A percentile compares a stretch with the other conserved stretches of the same genome.
phyloP scores from a whole-genome alignment of 148 eudicot genomes.

The Dysphania ambrosioides region DNA sequence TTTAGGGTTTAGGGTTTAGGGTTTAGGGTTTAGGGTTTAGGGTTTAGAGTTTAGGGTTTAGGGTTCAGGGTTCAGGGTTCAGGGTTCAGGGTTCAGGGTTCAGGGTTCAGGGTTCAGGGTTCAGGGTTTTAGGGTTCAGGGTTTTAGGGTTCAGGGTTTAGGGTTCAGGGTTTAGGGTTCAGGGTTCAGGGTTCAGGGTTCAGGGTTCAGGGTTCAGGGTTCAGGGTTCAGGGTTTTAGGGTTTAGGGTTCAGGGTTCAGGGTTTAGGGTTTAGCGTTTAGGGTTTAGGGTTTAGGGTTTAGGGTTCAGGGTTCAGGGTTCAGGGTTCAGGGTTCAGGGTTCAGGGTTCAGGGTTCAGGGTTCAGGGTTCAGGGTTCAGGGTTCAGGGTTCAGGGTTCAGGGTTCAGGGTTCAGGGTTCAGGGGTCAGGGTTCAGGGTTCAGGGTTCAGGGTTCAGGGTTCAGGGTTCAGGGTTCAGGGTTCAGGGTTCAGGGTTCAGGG shows the following conservation, averaged over 20 bases:
- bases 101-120: conserved; percentile 21
- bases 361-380: conserved; percentile 19
- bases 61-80: conserved; percentile 25
- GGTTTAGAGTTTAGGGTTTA: conserved; percentile 30
- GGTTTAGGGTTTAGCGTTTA: conserved; percentile 7
- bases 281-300: conserved; percentile 25
- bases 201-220: conserved; percentile 23
- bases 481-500: conserved; percentile 11
- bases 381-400: background rate
- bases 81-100: conserved; percentile 21
- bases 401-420: conserved; percentile 2
- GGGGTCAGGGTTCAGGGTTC: background rate
- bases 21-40: conserved; percentile 31
- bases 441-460: conserved; percentile 11
- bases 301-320: conserved; percentile 27
- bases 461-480: conserved; percentile 17
- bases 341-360: conserved; percentile 13
- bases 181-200: conserved; percentile 25
- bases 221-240: conserved; percentile 26
- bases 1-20: conserved; percentile 31
- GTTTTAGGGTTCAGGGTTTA: conserved; percentile 16
- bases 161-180: conserved; percentile 20
- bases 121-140: conserved; percentile 1
- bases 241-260: conserved; percentile 10
- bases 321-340: conserved; percentile 24